Conservation (phyloP, 1,284 basidiomycete genomes). For the Xerocomus cyaneibrunnescens region DNA sequence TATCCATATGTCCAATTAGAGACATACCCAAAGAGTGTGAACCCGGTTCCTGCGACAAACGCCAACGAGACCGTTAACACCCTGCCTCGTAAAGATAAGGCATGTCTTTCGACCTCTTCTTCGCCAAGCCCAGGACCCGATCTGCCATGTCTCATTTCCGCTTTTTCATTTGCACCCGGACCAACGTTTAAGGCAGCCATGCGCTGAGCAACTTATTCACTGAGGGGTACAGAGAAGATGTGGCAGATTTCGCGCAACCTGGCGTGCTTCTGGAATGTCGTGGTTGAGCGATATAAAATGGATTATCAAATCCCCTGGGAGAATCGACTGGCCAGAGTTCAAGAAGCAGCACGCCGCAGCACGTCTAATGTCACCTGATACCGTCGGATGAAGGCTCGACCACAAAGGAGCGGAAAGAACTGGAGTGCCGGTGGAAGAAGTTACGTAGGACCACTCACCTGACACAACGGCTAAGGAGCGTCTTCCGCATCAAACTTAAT, state of each 20-base stretch:
- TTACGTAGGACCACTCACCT: conserved; percentile 17
- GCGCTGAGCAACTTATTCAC: not conserved
- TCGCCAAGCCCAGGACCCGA: conserved; percentile 1
- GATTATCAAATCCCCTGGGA: conserved; percentile 4
- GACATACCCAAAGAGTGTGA: conserved; percentile 34
- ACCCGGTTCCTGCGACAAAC: conserved; percentile 32
- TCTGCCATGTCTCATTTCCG: not conserved
- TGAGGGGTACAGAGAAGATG: not conserved
- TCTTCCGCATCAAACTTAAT: not conserved
- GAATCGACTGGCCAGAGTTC: conserved; percentile 5
- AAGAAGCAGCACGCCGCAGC: conserved; percentile 7
- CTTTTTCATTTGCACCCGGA: conserved; percentile 14
- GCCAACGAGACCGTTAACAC: conserved; percentile 26
- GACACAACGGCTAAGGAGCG: not conserved
- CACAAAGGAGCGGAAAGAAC: too few species aligned
- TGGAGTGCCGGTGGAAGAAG: not conserved
- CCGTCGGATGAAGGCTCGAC: not conserved
- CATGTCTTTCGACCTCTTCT: conserved; percentile 24
- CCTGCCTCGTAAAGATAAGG: conserved; percentile 26
- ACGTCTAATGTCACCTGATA: conserved; percentile 7
- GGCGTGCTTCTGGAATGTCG: not conserved
- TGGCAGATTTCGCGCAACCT: not conserved
- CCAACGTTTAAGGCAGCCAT: too few species aligned
- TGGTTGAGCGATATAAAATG: conserved; percentile 8
- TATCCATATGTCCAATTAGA: not conserved